Percentiles rank a stretch among this genome's conserved stretches.
Evolutionary conservation across 2,329 filamentous ascomycete genomes (phyloP).

Genomic region (Cercospora canescens): DNA sequence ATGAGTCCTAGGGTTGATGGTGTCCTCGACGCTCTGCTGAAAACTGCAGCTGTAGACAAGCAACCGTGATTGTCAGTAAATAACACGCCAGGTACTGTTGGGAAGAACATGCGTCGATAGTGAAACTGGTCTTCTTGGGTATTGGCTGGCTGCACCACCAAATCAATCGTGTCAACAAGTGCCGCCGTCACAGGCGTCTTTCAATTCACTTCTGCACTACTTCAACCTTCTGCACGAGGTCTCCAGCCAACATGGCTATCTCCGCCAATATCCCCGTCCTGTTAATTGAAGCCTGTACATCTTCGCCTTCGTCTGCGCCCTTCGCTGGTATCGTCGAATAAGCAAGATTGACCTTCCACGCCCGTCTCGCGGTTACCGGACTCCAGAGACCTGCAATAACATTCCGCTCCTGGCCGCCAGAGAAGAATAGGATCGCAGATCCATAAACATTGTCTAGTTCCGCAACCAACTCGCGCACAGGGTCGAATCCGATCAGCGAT

Average conservation of each 20-base stretch:
- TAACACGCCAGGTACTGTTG: no score
- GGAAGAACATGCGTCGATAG: no score
- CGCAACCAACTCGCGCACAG: slow-evolving; percentile 61
- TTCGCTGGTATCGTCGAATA: slow-evolving; percentile 63
- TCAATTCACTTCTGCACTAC: slow-evolving; percentile 26
- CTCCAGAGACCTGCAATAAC: slow-evolving; percentile 67
- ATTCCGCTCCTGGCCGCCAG: slow-evolving; percentile 60
- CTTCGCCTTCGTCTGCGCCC: slow-evolving; percentile 38
- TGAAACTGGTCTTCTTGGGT: no score
- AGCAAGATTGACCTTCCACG: slow-evolving; percentile 70
- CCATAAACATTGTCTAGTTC: slow-evolving; percentile 70
- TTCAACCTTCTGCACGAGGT: slow-evolving; percentile 68
- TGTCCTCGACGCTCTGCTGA: no score
- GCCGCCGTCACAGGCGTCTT: background rate
- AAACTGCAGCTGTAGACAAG: no score
- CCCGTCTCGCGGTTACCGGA: slow-evolving; percentile 54
- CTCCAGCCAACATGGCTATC: slow-evolving; percentile 63
- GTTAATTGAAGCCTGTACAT: slow-evolving; percentile 59
- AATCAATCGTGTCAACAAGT: no score
- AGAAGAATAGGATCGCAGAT: slow-evolving; percentile 76
- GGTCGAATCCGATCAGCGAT: slow-evolving; percentile 57
- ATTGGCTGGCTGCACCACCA: no score
- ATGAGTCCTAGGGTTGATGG: no score
- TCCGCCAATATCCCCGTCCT: slow-evolving; percentile 68
- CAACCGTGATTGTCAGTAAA: no score